Evolutionary conservation across 129 eudicot species (phyloP).

Genomic region (Arctium minus): DNA sequence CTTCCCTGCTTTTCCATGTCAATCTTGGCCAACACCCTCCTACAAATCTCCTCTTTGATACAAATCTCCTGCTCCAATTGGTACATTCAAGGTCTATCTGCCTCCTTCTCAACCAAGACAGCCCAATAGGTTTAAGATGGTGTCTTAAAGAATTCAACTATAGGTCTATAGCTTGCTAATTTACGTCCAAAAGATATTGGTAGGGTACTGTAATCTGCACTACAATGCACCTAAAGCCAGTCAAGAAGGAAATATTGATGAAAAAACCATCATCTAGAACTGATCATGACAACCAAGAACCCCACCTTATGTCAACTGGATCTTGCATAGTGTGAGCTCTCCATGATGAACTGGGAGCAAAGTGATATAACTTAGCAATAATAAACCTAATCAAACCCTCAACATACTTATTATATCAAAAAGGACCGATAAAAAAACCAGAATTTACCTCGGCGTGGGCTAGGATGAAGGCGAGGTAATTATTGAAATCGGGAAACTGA

Average conservation of each 20-base stretch:
- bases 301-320: not conserved
- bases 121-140: not conserved
- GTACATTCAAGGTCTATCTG: not conserved
- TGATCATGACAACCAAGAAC: not conserved
- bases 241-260: not conserved
- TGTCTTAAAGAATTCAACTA: not conserved
- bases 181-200: not conserved
- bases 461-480: conserved; percentile 84
- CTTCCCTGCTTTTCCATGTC: not conserved
- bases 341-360: conserved; percentile 1
- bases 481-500: conserved; percentile 88
- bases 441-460: conserved; percentile 71
- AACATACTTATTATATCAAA: not conserved
- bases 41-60: not conserved
- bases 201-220: not conserved
- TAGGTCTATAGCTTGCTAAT: not conserved
- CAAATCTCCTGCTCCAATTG: not conserved
- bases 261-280: conserved; percentile 1
- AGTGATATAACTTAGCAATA: not conserved
- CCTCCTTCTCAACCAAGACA: not conserved
- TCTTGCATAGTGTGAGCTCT: conserved; percentile 1
- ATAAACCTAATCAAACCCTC: conserved; percentile 6
- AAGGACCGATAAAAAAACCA: not conserved
- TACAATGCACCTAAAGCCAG: not conserved
- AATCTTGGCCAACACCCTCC: not conserved